Evolutionary conservation across 2,329 filamentous ascomycete genomes (phyloP), one percentile per base, ranked within the genome.

Genomic region (Aspergillus pseudoviridinutans): DNA sequence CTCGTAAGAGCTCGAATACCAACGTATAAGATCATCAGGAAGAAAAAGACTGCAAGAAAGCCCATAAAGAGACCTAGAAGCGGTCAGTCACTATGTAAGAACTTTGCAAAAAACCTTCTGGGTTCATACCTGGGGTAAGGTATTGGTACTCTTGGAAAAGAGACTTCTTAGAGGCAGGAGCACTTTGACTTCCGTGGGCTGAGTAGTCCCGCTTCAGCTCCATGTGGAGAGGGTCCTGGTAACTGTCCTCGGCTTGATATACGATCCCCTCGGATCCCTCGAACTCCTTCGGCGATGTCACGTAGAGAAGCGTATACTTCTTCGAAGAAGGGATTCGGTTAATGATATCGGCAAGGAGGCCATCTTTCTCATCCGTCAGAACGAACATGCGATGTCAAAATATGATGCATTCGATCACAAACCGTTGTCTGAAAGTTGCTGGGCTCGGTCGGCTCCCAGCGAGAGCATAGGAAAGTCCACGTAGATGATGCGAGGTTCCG

Each of bases 91-190:
- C 22, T 17, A 10, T 12, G 47, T 14, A 51, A 29, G 4, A 3
- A 38, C 32, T 2, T 42, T 32, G 44, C 49, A 27, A 20, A 24
- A 41, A 41, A 32, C 20, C 22, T 27, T 47, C 20, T 27, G 20
- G 32, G 35, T 22, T 78, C 82, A 66, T 77, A 93, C 91, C 91
- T 68, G 92, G 91, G 10, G 88, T 93, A 65, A 99, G 89, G 78
- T 92, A 97, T 72, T 96, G 89, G 74, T 99, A 99, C 74, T 90
- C 92, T 76, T 95, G 89, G 68, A 99, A 97, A 47, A 80, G 62
- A 27, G 78, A 76, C 38, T 69, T 68, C 42, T 71, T 72, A 28
- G 64, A 63, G 24, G 58, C 68, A 58, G 83, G 80, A 17, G 71
- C 68, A 20, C 75, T 74, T 55, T 73, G 57, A 29, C 62, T 62